These are phyloP conservation scores for Populus hybrid DNA, from an alignment of 441 rosid genomes.

Conservation along the genomic window DNA sequence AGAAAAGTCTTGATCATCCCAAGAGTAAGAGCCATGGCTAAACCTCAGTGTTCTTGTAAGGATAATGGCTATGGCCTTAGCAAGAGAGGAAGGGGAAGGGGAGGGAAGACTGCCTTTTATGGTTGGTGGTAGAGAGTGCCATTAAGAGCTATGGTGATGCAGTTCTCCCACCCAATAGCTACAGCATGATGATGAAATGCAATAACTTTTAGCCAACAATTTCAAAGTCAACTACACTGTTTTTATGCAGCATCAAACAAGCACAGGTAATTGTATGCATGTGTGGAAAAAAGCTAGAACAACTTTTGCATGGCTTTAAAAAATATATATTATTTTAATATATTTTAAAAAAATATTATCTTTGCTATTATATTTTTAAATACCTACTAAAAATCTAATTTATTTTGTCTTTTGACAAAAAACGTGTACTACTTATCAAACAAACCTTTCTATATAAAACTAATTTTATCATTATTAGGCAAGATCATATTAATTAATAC, in stretches of 20 bases:
- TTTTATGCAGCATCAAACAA: slow-evolving; percentile 4
- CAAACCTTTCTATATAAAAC: background rate
- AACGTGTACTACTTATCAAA: no score
- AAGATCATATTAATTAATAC: no score
- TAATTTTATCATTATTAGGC: no score
- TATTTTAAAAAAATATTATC: no score
- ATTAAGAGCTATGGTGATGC: slow-evolving; percentile 9
- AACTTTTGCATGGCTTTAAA: slow-evolving; percentile 29
- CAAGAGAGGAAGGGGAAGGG: background rate
- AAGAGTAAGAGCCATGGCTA: slow-evolving; percentile 28
- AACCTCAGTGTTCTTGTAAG: background rate
- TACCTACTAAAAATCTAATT: no score
- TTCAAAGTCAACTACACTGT: slow-evolving; percentile 38
- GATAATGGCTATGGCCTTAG: background rate
- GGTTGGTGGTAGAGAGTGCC: slow-evolving; percentile 16
- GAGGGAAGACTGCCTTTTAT: slow-evolving; percentile 22
- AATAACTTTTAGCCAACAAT: slow-evolving; percentile 23
- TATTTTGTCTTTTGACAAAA: no score
- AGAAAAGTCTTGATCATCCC: slow-evolving; percentile 39
- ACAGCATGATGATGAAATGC: slow-evolving; percentile 38
- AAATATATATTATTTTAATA: no score
- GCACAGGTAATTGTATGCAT: slow-evolving; percentile 7
- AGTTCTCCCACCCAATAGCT: slow-evolving; percentile 41
- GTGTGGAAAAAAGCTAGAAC: slow-evolving; percentile 4
- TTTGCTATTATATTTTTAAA: no score